A percentile compares a stretch with the other conserved stretches of the same genome.
These are phyloP conservation scores for Kodamaea sp. DNA, from an alignment of 1,139 yeast genomes.

Conservation along the genomic window DNA sequence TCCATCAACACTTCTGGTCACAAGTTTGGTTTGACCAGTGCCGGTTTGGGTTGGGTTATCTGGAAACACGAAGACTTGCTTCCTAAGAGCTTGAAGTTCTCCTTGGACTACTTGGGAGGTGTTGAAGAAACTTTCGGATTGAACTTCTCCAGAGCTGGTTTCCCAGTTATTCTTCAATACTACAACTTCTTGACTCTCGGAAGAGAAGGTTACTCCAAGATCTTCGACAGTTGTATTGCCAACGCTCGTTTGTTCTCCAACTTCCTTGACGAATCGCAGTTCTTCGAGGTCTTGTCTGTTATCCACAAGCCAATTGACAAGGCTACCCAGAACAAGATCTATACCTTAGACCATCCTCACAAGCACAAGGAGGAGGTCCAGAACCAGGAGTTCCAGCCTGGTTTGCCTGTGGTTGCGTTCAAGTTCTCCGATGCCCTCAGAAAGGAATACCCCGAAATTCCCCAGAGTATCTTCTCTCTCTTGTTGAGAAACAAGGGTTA, in stretches of 20 bases:
- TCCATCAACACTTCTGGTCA: slow-evolving; percentile 94
- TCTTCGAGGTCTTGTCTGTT: slow-evolving; percentile 74
- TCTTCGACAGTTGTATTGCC: slow-evolving; percentile 62
- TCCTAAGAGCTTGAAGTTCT: slow-evolving; percentile 73
- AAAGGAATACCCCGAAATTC: slow-evolving; percentile 71
- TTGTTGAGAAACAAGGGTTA: slow-evolving; percentile 79
- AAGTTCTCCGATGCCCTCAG: slow-evolving; percentile 62
- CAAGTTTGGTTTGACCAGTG: slow-evolving; percentile 86
- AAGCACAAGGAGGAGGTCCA: slow-evolving; percentile 13
- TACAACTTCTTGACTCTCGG: slow-evolving; percentile 76
- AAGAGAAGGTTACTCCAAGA: slow-evolving; percentile 61
- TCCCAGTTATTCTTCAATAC: slow-evolving; percentile 86
- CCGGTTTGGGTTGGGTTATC: slow-evolving; percentile 91
- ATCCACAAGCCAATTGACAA: slow-evolving; percentile 57
- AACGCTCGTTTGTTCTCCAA: slow-evolving; percentile 71
- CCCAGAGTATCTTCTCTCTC: slow-evolving; percentile 77
- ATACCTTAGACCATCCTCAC: slow-evolving; percentile 24
- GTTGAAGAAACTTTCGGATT: slow-evolving; percentile 83
- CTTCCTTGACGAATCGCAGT: slow-evolving; percentile 64
- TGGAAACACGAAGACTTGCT: slow-evolving; percentile 69
- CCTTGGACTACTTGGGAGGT: slow-evolving; percentile 84
- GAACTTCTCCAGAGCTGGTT: slow-evolving; percentile 91
- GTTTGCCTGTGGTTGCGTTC: slow-evolving; percentile 90
- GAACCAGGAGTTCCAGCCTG: slow-evolving; percentile 59
- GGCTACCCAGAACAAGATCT: slow-evolving; percentile 14